Evolutionary conservation across 208 protist species (phyloP), one percentile per base, ranked within the genome.

Genomic region (Blastocrithidia nonstop): DNA sequence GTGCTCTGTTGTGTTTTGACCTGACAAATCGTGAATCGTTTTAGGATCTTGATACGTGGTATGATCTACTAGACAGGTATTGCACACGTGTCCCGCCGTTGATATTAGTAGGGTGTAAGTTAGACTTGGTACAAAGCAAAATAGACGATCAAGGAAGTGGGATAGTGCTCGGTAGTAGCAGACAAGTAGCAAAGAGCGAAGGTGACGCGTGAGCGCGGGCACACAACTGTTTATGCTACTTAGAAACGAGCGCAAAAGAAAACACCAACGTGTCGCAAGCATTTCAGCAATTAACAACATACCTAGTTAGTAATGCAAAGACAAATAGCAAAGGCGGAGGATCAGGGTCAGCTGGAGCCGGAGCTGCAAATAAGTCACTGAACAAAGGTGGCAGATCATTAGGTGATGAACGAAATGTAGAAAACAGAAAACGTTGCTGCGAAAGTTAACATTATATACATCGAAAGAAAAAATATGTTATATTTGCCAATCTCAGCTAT

Each of bases 1-100:
- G 79, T 7, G 81, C 78, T 2, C 27, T 98, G 6, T 65, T 98
- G 4, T 97, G 96, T 54, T 98, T 98, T 54, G 96, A 98, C 54
- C 78, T 98, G 23, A 98, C 96, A 15, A 96, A 92, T 42, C 53
- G 70, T 13, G 26, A 55, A 29, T 84, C 82, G 22, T 96, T 95
- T 57, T 72, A 91, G 19, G 72, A 93, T 44, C 62, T 95, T 11
- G 66, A 94, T 29, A 61, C 53, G 52, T 91, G 82, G 82, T 91
- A 74, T 26, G 68, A 81, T 29, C 61, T 73, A 9, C 47, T 91
- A 15, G 48, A 70, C 54, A 57, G 62, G 3, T 67, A 88, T 61
- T 84, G 66, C 8, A 54, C 64, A 2, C 47, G 50, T 1, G 42
- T 85, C 33, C 82, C 82, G 13, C 82, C 78, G 16, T 56, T 91